phyloP scores from a whole-genome alignment of 306 rosid species.

The Casuarina cunninghamiana region DNA sequence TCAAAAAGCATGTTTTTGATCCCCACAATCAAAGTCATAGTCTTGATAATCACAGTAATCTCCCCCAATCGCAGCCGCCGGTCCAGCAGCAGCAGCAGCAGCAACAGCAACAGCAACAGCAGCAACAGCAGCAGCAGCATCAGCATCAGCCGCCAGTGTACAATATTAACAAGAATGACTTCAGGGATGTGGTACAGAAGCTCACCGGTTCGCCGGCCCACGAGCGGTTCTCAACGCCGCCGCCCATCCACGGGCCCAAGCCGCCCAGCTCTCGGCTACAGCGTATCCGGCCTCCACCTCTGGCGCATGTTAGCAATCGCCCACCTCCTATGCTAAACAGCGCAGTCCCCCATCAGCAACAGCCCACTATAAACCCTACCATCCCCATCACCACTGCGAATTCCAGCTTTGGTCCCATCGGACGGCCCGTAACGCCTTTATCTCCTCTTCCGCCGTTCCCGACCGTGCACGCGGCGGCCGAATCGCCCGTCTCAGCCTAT shows the following conservation, averaged over 20 bases:
- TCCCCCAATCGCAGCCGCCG: conserved; percentile 9
- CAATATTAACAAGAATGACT: conserved; percentile 94
- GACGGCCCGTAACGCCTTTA: conserved; percentile 60
- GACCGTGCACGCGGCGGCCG: conserved; percentile 81
- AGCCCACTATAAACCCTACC: conserved; percentile 28
- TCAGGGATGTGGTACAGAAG: conserved; percentile 93
- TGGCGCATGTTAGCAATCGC: conserved; percentile 64
- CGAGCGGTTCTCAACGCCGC: conserved; percentile 71
- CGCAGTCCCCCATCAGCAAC: conserved; percentile 32
- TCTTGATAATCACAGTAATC: conserved; percentile 23
- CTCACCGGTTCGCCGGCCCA: conserved; percentile 96
- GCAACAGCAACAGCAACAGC: conserved; percentile 14
- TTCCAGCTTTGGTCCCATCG: conserved; percentile 37
- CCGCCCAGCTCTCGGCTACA: conserved; percentile 87
- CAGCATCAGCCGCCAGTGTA: conserved; percentile 93
- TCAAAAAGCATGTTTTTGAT: conserved; percentile 49
- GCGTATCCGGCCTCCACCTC: conserved; percentile 94
- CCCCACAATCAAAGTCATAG: conserved; percentile 21
- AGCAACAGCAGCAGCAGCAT: conserved; percentile 40
- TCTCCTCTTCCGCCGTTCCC: conserved; percentile 95
- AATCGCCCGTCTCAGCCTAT: conserved; percentile 89
- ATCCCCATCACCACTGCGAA: conserved; percentile 23
- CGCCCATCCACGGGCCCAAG: conserved; percentile 80
- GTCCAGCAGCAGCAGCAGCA: background rate
- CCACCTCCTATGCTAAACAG: conserved; percentile 50